A percentile compares a stretch with the other conserved stretches of the same genome.
Conservation (phyloP, 1,284 basidiomycete species). For the Irpex rosettiformis region DNA sequence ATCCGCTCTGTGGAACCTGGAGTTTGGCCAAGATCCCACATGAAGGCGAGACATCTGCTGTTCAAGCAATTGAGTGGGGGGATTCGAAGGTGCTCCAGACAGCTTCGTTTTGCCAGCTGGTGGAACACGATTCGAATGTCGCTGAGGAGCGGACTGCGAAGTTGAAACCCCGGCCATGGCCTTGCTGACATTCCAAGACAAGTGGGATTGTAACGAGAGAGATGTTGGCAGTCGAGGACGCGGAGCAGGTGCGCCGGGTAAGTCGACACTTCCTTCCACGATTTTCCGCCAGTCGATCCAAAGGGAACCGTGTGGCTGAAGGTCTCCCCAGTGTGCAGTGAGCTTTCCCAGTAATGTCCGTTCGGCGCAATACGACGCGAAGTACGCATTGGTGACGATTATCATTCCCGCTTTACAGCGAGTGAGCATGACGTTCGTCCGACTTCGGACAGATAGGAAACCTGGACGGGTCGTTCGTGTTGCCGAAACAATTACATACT, state of each 20-base stretch:
- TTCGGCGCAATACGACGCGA: constrained; percentile 27
- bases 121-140: background rate
- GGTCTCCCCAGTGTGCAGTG: constrained; percentile 19
- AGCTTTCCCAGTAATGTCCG: constrained; percentile 35
- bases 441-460: constrained; percentile 36
- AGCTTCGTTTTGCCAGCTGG: background rate
- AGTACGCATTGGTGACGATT: constrained; percentile 35
- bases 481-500: constrained; percentile 41
- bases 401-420: constrained; percentile 41
- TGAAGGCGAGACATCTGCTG: background rate
- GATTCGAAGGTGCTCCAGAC: background rate
- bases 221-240: background rate
- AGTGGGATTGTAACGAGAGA: too few relatives aligned
- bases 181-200: too few relatives aligned
- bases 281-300: constrained; percentile 24
- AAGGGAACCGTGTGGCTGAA: background rate
- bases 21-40: background rate
- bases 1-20: background rate
- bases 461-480: constrained; percentile 39
- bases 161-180: too few relatives aligned
- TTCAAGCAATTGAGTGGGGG: background rate
- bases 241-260: constrained; percentile 18
- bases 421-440: constrained; percentile 48
- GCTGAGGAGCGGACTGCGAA: background rate
- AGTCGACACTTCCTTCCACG: constrained; percentile 14